Base-by-base conservation (phyloP, 495 filamentous ascomycete species). In the Aspergillus bertholletiae region DNA sequence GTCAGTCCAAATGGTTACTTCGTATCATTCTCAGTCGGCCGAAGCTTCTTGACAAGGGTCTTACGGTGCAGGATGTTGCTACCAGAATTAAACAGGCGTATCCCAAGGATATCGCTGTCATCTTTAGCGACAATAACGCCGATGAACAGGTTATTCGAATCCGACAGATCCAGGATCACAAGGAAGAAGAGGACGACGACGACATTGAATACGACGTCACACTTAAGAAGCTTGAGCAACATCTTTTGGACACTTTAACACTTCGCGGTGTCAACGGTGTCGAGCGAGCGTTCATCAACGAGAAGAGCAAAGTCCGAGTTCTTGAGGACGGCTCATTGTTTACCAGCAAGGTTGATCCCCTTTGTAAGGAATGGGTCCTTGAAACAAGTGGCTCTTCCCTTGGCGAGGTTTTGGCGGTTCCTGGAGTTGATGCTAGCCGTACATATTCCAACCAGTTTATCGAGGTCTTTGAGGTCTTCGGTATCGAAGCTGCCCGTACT, bases 101-200 rank as follows among this genome's bases (percentile, higher is more conserved):
- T 64, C 82, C 82, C n/a, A 83, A 81, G 44, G 91, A 97, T 70
- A 76, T 96, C 54, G 91, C 91, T 11, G 85, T 98, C 37, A 90
- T 99, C 41, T 97, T 96, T 79, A 95, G 90, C 68, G 94, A 99
- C 63, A 92, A 97, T 74, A 99, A 99, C 68, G 93, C 92, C 24
- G 93, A 96, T 54, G 84, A 96, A 64, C 92, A 95, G 66, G 86
- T 97, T 46, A 89, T 99, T 57, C 93, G 94, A 68, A 87, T 97
- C 43, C 90, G 94, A 49, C 87, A 95, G 62, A 84, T 95, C 55
- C 73, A 81, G 27, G 78, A 82, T 39, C 76, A 84, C 49, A 84
- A 84, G 53, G 90, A 96, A 61, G 83, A 87, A 39, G 83, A 86
- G 5, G 86, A 94, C 27, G 87, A 93, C 50, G 87, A 87, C 51